Evolutionary conservation across 495 filamentous ascomycete genomes (phyloP).

Genomic region (Xylaria telfairii): DNA sequence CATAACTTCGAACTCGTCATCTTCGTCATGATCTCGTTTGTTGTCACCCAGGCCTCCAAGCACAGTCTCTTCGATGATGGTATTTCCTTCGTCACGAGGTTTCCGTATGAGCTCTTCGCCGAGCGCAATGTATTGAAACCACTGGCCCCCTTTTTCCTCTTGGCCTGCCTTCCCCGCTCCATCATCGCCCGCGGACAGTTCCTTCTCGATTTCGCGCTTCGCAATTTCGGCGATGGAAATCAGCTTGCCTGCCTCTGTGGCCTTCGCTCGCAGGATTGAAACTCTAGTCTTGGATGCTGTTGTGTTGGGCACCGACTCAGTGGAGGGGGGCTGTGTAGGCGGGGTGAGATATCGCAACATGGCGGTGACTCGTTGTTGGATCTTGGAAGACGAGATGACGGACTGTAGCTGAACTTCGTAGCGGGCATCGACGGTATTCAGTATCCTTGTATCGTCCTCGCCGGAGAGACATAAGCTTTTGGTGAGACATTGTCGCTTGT

Average conservation of each 20-base stretch:
- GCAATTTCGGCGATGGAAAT: conserved; percentile 69
- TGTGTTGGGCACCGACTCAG: conserved; percentile 37
- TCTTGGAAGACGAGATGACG: conserved; percentile 62
- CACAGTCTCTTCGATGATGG: conserved; percentile 48
- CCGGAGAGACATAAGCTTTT: conserved; percentile 31
- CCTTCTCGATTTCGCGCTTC: conserved; percentile 62
- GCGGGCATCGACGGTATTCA: conserved; percentile 33
- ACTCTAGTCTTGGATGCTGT: conserved; percentile 32
- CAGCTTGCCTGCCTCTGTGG: conserved; percentile 60
- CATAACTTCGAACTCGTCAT: conserved; percentile 64
- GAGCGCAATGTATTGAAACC: conserved; percentile 68
- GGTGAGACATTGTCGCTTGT: conserved; percentile 34
- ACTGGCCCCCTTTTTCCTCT: conserved; percentile 31
- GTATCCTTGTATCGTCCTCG: conserved; percentile 29
- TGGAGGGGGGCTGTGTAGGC: conserved; percentile 18
- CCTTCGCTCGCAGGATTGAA: conserved; percentile 58
- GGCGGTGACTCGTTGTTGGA: conserved; percentile 58
- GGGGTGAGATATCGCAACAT: conserved; percentile 48
- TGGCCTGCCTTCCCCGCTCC: background rate
- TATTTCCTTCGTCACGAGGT: conserved; percentile 31
- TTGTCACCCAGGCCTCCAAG: conserved; percentile 34
- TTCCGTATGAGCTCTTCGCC: conserved; percentile 32
- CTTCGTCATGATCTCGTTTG: conserved; percentile 34
- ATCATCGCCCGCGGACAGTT: conserved; percentile 15
- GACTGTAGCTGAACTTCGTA: conserved; percentile 51